Evolutionary conservation across 116 monocot genomes (phyloP), one percentile per base, ranked within the genome.

Genomic region (Trichopus zeylanicus): DNA sequence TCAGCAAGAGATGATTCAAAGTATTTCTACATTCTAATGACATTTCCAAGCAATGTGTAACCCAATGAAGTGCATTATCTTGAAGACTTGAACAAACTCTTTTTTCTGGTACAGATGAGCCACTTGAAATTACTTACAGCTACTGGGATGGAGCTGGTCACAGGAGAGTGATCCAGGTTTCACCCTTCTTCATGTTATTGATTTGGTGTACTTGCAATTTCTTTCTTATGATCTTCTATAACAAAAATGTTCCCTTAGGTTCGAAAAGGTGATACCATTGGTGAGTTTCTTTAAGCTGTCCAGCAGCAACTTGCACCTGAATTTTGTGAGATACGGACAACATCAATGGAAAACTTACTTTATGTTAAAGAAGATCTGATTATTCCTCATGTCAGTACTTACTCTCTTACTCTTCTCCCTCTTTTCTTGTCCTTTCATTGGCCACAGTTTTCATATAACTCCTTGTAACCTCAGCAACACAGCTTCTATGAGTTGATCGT

Each of bases 91-190:
- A 56, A n/a, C 20, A 4, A 56, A n/a, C 4, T 26, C 22, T 73
- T 62, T 20, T 48, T 53, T 57, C 13, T 67, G 20, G 65, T 72
- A 65, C 66, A 97, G 97, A 91, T 80, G 97, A 91, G 57, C 87
- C 97, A 18, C 84, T 97, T 52, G 73, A 84, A 75, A 97, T 97
- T 63, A 97, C 97, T 42, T 97, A 97, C 65, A 97, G 97, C 67
- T 97, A 97, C 60, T 97, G 97, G 91, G 91, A 97, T 82, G 97
- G 97, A 71, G 65, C 97, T 29, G 97, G 97, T 27, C 97, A 97
- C 56, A 79, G 97, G 67, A 87, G 97, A 63, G 79, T 73, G 38
- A 72, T 97, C 51, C 90, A 97, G 81, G 91, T 62, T 59, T 52
- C 19, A 19, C 54, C 16, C 16, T 46, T 15, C n/a, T 52, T 61